Evolutionary conservation across 805 yeast species (phyloP), one percentile per base, ranked within the genome.

Genomic region (Ogataea chonburiensis): DNA sequence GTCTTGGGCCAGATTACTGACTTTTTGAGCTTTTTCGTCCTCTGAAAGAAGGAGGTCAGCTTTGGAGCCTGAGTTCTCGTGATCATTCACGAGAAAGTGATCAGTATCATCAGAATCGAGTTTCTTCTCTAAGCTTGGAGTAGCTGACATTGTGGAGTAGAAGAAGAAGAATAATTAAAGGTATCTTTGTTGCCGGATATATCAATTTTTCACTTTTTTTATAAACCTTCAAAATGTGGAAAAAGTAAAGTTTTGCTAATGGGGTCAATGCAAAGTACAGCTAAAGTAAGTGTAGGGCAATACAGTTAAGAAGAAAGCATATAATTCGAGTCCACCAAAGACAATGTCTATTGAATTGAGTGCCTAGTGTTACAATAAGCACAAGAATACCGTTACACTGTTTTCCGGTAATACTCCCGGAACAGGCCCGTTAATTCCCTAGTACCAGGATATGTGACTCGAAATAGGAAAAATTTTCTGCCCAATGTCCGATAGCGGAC

Each of bases 1-100:
- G 31, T 69, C 65, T 10, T 43, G 48, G 1, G 79, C 80, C 7
- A 75, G 47, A 5, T 46, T 45, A 7, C 40, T 52, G n/a, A 66
- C 63, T 33, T 44, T 49, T 1, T 46, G 43, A n/a, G 42, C 37
- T 36, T 56, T 55, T 29, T 56, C 62, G 2, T 25, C 35, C 3
- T 46, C 46, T 2, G 57, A 23, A 3, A 54, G 43, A 4, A 43
- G 23, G n/a, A 50, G 38, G 4, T 18, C 15, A 5, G 15, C 10
- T 3, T 17, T 13, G 7, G 10, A 3, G 17, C 38, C 47, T 14
- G 43, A 18, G 14, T 16, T 21, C 7, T 20, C 21, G 5, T 20
- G 34, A 18, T 45, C 45, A 12, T 41, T 44, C 9, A 34, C 27
- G 10, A 37, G 26, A 12, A 34, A 17, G 12, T 40, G n/a, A 19